These are phyloP conservation scores for Calophaca sinica DNA, from an alignment of 306 rosid species.

Conservation along the genomic window DNA sequence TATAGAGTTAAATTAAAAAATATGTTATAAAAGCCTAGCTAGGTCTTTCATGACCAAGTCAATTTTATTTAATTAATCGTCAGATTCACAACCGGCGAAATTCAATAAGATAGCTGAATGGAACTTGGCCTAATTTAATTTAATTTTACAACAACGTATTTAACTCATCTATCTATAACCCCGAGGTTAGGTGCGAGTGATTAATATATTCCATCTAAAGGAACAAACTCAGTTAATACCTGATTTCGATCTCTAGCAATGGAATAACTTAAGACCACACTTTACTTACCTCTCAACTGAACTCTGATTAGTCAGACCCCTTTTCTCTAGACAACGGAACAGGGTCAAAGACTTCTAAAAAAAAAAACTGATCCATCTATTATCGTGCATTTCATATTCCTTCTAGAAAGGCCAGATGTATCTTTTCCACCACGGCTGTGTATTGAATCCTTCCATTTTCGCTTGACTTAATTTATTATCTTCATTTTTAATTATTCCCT, in stretches of 20 bases:
- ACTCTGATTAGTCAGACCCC: no score
- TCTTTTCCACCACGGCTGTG: conserved; percentile 14
- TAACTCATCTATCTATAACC: no score
- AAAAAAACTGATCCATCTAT: no score
- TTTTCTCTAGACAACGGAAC: no score
- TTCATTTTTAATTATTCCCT: conserved; percentile 2
- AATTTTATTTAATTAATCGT: not conserved
- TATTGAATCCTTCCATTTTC: conserved; percentile 33
- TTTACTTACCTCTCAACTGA: no score
- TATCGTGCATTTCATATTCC: not conserved
- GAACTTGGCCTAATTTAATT: conserved; percentile 16
- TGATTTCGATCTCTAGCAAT: no score
- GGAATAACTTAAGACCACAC: no score
- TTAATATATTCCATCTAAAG: no score
- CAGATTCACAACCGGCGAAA: not conserved
- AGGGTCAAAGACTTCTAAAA: no score
- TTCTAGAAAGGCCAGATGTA: conserved; percentile 5
- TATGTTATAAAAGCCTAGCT: not conserved
- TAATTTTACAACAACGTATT: not conserved
- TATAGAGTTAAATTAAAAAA: not conserved
- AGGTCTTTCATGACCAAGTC: conserved; percentile 27
- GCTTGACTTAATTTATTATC: not conserved
- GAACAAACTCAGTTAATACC: no score
- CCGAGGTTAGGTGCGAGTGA: no score
- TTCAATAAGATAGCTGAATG: not conserved